These are phyloP conservation scores for Phytophthora cactorum DNA, from an alignment of 352 stramenopile genomes.

Conservation along the genomic window DNA sequence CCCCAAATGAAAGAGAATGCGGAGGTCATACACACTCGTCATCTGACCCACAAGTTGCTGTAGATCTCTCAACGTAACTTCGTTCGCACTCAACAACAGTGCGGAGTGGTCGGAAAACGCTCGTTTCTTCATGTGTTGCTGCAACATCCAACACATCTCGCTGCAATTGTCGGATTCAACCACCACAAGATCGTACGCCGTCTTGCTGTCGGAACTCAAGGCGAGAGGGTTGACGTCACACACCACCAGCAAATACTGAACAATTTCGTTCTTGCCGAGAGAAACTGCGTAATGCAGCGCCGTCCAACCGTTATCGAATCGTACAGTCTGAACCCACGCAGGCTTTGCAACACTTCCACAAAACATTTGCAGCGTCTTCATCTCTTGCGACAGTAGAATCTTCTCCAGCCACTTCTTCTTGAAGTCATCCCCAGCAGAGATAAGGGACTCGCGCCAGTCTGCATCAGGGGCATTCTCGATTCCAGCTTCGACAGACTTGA, in stretches of 20 bases:
- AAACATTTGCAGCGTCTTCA: slow-evolving; percentile 4
- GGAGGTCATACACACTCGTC: slow-evolving; percentile 43
- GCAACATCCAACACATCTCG: slow-evolving; percentile 8
- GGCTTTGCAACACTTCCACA: neutral
- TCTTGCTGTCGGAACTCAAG: slow-evolving; percentile 7
- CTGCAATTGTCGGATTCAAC: neutral
- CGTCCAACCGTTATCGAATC: slow-evolving; percentile 10
- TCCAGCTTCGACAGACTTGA: neutral
- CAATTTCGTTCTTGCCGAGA: neutral
- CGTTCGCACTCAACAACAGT: neutral
- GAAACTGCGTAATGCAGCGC: slow-evolving; percentile 9
- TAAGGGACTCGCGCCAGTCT: neutral
- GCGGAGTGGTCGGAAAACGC: slow-evolving; percentile 4
- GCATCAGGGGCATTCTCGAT: neutral
- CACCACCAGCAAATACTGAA: slow-evolving; percentile 10
- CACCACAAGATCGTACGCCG: slow-evolving; percentile 7
- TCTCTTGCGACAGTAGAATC: neutral
- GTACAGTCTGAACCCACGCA: slow-evolving; percentile 2
- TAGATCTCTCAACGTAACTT: slow-evolving; percentile 8
- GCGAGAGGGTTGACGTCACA: slow-evolving; percentile 14
- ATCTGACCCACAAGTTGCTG: slow-evolving; percentile 29
- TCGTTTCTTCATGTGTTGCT: slow-evolving; percentile 13
- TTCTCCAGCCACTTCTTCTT: slow-evolving; percentile 7
- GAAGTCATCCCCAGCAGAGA: neutral
- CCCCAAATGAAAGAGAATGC: slow-evolving; percentile 28